phyloP scores from a whole-genome alignment of 2,329 filamentous ascomycete species.

The Hypoxylon rubiginosum region DNA sequence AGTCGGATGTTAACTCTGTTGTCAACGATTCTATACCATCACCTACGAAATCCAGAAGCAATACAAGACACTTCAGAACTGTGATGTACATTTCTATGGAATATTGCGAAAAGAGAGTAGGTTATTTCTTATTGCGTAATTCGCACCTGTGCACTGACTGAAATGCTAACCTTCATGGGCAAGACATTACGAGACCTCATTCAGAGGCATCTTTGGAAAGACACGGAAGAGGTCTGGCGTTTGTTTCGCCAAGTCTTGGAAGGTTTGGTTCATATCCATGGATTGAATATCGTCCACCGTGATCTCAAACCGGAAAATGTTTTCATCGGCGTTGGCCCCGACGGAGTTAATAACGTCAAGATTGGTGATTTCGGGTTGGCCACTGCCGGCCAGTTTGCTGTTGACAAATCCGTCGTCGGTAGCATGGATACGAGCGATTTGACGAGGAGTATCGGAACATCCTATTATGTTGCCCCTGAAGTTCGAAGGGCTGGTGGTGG shows the following conservation, averaged over 20 bases:
- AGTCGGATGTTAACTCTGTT: constrained; percentile 62
- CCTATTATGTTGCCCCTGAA: constrained; percentile 94
- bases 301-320: constrained; percentile 98
- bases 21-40: constrained; percentile 45
- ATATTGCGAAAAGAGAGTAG: constrained; percentile 89
- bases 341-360: constrained; percentile 88
- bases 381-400: constrained; percentile 83
- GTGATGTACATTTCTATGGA: constrained; percentile 99
- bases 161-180: constrained; percentile 30
- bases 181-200: constrained; percentile 91
- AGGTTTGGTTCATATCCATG: constrained; percentile 90
- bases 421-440: constrained; percentile 71
- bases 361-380: constrained; percentile 98
- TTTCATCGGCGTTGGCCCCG: constrained; percentile 79
- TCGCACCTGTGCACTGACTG: background rate
- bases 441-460: constrained; percentile 80
- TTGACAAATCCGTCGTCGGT: constrained; percentile 64
- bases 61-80: constrained; percentile 71
- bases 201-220: constrained; percentile 77
- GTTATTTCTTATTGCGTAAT: constrained; percentile 45
- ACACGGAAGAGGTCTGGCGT: constrained; percentile 86
- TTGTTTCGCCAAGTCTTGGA: constrained; percentile 92
- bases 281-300: constrained; percentile 91
- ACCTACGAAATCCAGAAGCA: constrained; percentile 49
- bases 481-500: constrained; percentile 80